These are phyloP conservation scores for Nakaseomyces nivariensis DNA, from an alignment of 1,139 yeast species.

Conservation along the genomic window DNA sequence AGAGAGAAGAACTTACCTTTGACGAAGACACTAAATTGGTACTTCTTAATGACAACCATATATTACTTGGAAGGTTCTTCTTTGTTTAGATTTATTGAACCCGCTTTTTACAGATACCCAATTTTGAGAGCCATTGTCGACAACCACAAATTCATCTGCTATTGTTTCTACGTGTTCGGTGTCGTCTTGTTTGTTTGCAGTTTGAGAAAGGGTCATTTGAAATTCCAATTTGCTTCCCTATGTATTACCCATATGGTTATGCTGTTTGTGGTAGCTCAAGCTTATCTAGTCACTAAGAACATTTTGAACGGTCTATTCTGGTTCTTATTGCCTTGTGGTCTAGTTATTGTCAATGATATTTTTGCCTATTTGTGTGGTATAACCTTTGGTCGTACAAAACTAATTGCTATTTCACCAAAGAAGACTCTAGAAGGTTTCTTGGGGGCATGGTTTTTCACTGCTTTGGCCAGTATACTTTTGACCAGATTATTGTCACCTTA, in stretches of 20 bases:
- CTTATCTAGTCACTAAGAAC: conserved; percentile 84
- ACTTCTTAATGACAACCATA: conserved; percentile 66
- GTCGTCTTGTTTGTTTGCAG: conserved; percentile 85
- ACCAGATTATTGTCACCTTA: conserved; percentile 56
- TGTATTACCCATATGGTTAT: conserved; percentile 93
- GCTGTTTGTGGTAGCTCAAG: conserved; percentile 83
- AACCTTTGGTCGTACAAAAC: conserved; percentile 87
- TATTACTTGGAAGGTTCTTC: conserved; percentile 86
- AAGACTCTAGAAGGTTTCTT: conserved; percentile 95
- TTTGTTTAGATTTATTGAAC: conserved; percentile 44
- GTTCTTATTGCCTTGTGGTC: conserved; percentile 85
- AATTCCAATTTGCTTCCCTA: conserved; percentile 88
- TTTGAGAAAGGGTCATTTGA: conserved; percentile 77
- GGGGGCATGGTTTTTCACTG: conserved; percentile 96
- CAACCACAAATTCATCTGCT: conserved; percentile 79
- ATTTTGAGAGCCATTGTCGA: conserved; percentile 36
- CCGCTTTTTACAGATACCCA: conserved; percentile 35
- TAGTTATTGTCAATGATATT: conserved; percentile 89
- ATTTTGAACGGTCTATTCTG: conserved; percentile 86
- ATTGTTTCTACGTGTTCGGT: conserved; percentile 77
- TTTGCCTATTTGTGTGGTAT: conserved; percentile 97
- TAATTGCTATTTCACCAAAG: conserved; percentile 90
- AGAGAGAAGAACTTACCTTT: conserved; percentile 74
- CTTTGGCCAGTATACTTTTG: conserved; percentile 58
- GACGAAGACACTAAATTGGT: conserved; percentile 86